Conservation (phyloP, 345 rosid species). For the Corymbia maculata region DNA sequence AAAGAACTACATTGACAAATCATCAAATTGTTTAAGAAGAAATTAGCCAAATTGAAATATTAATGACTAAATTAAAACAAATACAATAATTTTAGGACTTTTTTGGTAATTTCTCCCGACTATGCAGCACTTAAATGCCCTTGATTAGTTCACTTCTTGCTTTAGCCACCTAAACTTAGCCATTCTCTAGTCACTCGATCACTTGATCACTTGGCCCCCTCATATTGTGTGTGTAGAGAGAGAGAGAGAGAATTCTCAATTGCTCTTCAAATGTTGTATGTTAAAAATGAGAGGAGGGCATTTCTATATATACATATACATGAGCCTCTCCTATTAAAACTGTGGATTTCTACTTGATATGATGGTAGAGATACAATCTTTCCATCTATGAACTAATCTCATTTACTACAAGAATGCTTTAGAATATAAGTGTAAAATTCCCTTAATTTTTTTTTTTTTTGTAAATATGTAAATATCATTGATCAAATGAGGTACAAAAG, state of each 20-base stretch:
- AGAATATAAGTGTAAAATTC: not conserved
- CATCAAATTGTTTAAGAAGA: not conserved
- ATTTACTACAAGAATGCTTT: not conserved
- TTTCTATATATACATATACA: too few species aligned
- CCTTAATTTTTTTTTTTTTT: not conserved
- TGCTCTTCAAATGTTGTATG: too few species aligned
- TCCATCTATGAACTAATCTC: not conserved
- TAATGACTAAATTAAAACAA: too few species aligned
- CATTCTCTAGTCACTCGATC: too few species aligned
- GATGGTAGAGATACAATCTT: not conserved
- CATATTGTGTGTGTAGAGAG: not conserved
- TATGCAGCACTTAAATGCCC: not conserved
- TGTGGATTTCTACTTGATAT: fast-evolving
- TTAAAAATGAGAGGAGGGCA: too few species aligned
- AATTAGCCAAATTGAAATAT: too few species aligned
- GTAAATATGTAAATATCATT: too few species aligned
- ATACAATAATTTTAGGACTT: too few species aligned
- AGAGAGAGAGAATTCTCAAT: not conserved
- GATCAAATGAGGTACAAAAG: too few species aligned
- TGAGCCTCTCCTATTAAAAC: not conserved
- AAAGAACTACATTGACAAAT: too few species aligned
- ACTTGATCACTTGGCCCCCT: not conserved
- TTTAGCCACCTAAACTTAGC: not conserved
- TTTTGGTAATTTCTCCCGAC: not conserved
- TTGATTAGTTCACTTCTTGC: not conserved